Conservation (phyloP, 1,284 basidiomycete genomes). For the Gomphus bonarii region DNA sequence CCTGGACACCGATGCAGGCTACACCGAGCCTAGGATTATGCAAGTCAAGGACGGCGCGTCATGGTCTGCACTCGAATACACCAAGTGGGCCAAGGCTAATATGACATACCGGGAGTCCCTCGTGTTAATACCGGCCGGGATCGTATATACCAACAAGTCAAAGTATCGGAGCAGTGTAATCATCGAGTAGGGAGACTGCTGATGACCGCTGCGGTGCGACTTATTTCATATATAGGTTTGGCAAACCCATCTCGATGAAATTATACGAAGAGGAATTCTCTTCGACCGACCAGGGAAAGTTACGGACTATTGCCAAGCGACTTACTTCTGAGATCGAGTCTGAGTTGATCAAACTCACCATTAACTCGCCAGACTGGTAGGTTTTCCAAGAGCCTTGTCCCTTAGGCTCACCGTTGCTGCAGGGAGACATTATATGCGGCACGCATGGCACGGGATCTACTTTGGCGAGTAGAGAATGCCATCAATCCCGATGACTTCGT, state of each 20-base stretch:
- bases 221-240: slow-evolving; percentile 47
- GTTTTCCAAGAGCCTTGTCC: slow-evolving; percentile 18
- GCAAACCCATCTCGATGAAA: slow-evolving; percentile 68
- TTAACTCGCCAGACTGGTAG: slow-evolving; percentile 92
- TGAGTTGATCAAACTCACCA: slow-evolving; percentile 65
- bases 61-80: slow-evolving; percentile 91
- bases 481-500: slow-evolving; percentile 76
- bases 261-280: slow-evolving; percentile 73
- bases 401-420: not conserved
- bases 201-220: not conserved
- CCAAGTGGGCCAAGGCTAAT: slow-evolving; percentile 60
- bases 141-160: slow-evolving; percentile 91
- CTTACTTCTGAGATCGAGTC: slow-evolving; percentile 68
- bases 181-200: slow-evolving; percentile 42
- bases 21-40: slow-evolving; percentile 87
- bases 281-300: slow-evolving; percentile 51
- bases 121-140: slow-evolving; percentile 71
- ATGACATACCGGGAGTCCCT: slow-evolving; percentile 34
- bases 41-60: slow-evolving; percentile 94
- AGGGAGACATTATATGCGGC: slow-evolving; percentile 84
- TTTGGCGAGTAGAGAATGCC: slow-evolving; percentile 72
- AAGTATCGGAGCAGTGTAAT: slow-evolving; percentile 82
- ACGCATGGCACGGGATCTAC: slow-evolving; percentile 80
- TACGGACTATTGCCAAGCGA: slow-evolving; percentile 77
- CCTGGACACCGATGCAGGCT: slow-evolving; percentile 38